Base-by-base conservation (phyloP, 257 asterid species). In the Voacanga thouarsii region DNA sequence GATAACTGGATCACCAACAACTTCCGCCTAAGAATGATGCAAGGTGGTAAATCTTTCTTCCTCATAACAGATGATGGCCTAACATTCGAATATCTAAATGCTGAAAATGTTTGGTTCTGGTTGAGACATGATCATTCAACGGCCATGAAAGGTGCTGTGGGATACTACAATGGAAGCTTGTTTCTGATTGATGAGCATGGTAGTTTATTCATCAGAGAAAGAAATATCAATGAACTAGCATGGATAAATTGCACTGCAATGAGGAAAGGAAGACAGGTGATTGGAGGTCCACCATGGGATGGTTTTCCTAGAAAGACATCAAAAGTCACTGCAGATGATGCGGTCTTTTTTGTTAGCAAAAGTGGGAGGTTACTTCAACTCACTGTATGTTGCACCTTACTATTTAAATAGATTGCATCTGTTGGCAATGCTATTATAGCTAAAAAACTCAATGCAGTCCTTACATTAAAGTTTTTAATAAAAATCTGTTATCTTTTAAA, bases 221-320 rank as follows among this genome's bases (percentile, higher is more conserved):
- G 96, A 80, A 85, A 80, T 50, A 82, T 84, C 72, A 78, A 74
- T 66, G 94, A 90, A 66, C 77, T 91, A 23, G 83, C 85, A 30
- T 94, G 98, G 98, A 85, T 88, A 64, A 92, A 94, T 44, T 94
- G 97, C 82, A 92, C 96, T 28, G 88, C 94, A 30, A 82, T 91
- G 90, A 88, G 86, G 79, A 92, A 82, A 84, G 97, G 98, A 10
- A 88, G 86, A 78, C 87, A 77, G 30, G 90, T 92, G 23, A 82
- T 83, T 43, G 86, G 85, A n/a, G 98, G 98, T 56, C 92, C 92
- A 15, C 97, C 98, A 7, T 94, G 97, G 97, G 97, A 92, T 39
- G 87, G 88, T 23, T 63, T 80, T 57, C 89, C 87, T 0, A 94
- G 92, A 69, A 89, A 78, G 49, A 55, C 71, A 21, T 78, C 75